Evolutionary conservation across 2,329 filamentous ascomycete genomes (phyloP), one percentile per base, ranked within the genome.

Genomic region (Exophiala xenobiotica): DNA sequence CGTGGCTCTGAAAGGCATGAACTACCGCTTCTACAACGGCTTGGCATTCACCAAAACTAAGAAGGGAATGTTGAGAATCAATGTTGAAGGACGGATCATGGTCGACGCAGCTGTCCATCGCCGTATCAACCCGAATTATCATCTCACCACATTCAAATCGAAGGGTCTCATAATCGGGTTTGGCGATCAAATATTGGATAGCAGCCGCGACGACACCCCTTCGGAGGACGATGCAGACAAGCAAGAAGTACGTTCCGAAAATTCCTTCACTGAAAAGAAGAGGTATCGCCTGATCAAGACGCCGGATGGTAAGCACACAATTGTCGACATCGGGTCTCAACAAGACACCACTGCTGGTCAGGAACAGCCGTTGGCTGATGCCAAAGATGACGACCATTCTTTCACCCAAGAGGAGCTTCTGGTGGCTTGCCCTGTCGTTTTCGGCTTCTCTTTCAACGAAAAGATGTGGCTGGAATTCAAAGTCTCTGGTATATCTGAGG

Each of bases 381-480:
- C 3, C 62, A 65, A 23, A 60, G 31, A 50, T 14, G 20, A 18
- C 4, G 29, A 71, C 31, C 78, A 77, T 1, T 74, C 80, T 16
- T 91, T 93, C 66, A 87, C 79, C 0, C 88, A 93, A 42, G 89
- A 95, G 56, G 88, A 96, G 60, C 85, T 93, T 19, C 74, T 96
- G 4, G 85, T 95, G 42, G 85, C 90, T 1, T 92, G 88, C 1
- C 87, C 90, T 0, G 84, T 19, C 4, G 35, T 27, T 6, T 12
- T 27, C 26, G 91, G 90, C 0, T 96, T 95, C 62, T 82, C 88
- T 1, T 95, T 96, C 67, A 83, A 82, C 1, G 89, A 95, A 69
- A 96, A 95, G 70, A 76, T 89, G 7, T 96, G 90, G 91, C 79
- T 95, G 0, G 89, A 96, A 66, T 90, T 96, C 62, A 85, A 83